Evolutionary conservation across 345 rosid species (phyloP), one percentile per base, ranked within the genome.

Genomic region (Eucalyptus fibrosa): DNA sequence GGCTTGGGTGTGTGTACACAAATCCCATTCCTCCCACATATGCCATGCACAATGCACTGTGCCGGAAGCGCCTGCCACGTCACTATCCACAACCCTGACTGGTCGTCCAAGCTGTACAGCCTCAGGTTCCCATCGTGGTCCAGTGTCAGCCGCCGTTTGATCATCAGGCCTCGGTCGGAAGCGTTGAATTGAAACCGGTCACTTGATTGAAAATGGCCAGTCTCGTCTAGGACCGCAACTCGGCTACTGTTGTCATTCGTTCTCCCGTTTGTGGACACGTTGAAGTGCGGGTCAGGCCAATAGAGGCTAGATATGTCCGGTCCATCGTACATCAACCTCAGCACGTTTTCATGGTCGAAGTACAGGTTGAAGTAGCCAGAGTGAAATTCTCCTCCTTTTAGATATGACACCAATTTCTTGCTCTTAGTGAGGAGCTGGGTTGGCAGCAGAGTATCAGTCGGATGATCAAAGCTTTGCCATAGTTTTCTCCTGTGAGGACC

Each of bases 381-480:
- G 23, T 60, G 86, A 69, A 28, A 90, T 45, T 28, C 90, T 23
- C 92, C 90, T 21, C 92, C 85, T 34, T 90, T 92, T 30, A 91
- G 59, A 47, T 49, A 77, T 49, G 95, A 94, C 50, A 89, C 69
- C 60, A 94, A 81, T 89, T 69, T 89, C 23, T 51, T 87, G 50
- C 56, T 86, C 88, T 92, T 92, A n/a, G 88, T 91, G 40, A 94
- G 86, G n/a, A 34, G 85, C 45, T 94, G 94, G 86, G 13, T 87
- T 53, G 95, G 94, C 59, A 94, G 92, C 40, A 94, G 91, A 8
- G 95, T 93, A 89, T 93, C 91, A 13, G 91, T 91, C 16, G 94
- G 95, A 88, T 55, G 82, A 89, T 94, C 94, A 87, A 93, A 93
- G 93, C 94, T 92, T 87, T 93, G 92, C 94, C 94, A 93, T 21